phyloP scores from a whole-genome alignment of 2,329 filamentous ascomycete genomes.

The Decorospora gaudefroyi region DNA sequence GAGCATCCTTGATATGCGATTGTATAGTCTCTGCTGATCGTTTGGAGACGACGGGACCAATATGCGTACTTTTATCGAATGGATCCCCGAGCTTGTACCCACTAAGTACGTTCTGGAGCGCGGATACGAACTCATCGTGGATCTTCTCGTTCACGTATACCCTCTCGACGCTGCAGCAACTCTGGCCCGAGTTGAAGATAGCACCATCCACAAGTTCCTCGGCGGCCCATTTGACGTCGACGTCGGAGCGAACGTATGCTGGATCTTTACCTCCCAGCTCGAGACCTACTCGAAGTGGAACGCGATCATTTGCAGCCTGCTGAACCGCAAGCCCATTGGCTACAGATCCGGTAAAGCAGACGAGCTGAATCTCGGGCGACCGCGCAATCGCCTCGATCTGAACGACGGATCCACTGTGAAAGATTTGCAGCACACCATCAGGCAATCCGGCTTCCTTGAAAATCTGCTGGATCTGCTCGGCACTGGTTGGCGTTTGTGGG shows the following conservation, averaged over 20 bases:
- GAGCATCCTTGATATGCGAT: slow-evolving; percentile 78
- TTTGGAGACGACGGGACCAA: slow-evolving; percentile 88
- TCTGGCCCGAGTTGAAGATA: slow-evolving; percentile 99
- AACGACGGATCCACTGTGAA: slow-evolving; percentile 80
- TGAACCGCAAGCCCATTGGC: slow-evolving; percentile 85
- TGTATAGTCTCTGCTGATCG: slow-evolving; percentile 75
- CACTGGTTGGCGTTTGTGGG: slow-evolving; percentile 90
- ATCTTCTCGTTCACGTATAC: slow-evolving; percentile 88
- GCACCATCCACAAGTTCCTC: slow-evolving; percentile 94
- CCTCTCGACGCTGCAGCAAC: slow-evolving; percentile 89
- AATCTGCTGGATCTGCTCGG: slow-evolving; percentile 76
- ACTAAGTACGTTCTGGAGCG: slow-evolving; percentile 75
- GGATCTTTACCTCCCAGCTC: slow-evolving; percentile 96
- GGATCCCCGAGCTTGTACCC: slow-evolving; percentile 89
- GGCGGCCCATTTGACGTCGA: slow-evolving; percentile 87
- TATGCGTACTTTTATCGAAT: slow-evolving; percentile 73
- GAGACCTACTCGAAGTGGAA: slow-evolving; percentile 78
- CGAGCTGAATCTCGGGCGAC: slow-evolving; percentile 73
- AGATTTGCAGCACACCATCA: slow-evolving; percentile 82
- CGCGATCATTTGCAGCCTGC: slow-evolving; percentile 78
- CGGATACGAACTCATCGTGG: slow-evolving; percentile 79
- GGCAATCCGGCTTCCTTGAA: slow-evolving; percentile 83
- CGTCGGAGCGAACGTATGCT: slow-evolving; percentile 83
- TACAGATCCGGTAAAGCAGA: slow-evolving; percentile 95
- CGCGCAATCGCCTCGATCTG: slow-evolving; percentile 79